These are phyloP conservation scores for Cyberlindnera petersonii DNA, from an alignment of 805 yeast species.

Conservation along the genomic window DNA sequence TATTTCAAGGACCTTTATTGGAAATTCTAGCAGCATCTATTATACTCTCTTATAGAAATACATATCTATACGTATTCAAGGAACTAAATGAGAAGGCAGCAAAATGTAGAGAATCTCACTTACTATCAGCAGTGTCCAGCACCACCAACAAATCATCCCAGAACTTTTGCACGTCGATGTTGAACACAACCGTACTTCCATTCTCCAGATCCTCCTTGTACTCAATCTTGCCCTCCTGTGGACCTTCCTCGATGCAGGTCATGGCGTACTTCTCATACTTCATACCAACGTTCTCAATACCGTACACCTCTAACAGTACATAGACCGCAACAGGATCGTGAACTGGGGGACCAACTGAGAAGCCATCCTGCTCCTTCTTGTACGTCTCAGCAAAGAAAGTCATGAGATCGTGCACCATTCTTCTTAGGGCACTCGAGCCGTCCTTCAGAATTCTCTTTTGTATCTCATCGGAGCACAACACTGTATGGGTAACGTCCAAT, in stretches of 20 bases:
- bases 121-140: conserved; percentile 24
- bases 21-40: too few species aligned
- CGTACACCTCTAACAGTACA: conserved; percentile 42
- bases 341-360: conserved; percentile 62
- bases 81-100: neutral
- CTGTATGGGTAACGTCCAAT: conserved; percentile 66
- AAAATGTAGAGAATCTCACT: neutral
- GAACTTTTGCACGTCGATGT: conserved; percentile 38
- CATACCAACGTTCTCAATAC: conserved; percentile 18
- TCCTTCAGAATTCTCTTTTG: conserved; percentile 36
- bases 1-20: too few species aligned
- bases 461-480: conserved; percentile 44
- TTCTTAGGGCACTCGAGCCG: conserved; percentile 42
- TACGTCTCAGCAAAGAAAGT: conserved; percentile 46
- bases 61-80: too few species aligned
- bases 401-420: conserved; percentile 51
- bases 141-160: conserved; percentile 43
- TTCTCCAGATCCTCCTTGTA: conserved; percentile 12
- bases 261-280: conserved; percentile 4
- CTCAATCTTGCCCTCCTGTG: conserved; percentile 10
- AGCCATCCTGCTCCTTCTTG: conserved; percentile 36
- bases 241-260: conserved; percentile 3
- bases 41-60: too few species aligned
- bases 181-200: conserved; percentile 40
- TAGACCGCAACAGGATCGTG: conserved; percentile 78